A percentile compares a stretch with the other conserved stretches of the same genome.
These are phyloP conservation scores for Hypericum perforatum DNA, from an alignment of 345 rosid species.

Conservation along the genomic window DNA sequence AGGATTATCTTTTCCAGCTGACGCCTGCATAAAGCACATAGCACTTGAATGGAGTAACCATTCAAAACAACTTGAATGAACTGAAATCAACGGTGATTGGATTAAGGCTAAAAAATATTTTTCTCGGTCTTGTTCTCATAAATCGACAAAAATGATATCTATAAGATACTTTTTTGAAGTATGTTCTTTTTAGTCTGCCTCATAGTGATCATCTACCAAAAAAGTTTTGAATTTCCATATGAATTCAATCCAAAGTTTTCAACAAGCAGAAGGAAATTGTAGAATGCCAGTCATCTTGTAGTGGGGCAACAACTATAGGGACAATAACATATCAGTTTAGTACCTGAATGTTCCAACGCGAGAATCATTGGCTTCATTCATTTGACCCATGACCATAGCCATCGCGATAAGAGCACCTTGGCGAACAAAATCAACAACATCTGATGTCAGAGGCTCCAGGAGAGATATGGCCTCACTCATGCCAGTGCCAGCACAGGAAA, in stretches of 20 bases:
- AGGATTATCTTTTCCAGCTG: slow-evolving; percentile 90
- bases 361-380: slow-evolving; percentile 91
- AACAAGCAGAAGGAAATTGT: too few relatives aligned
- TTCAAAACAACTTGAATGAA: too few relatives aligned
- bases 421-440: slow-evolving; percentile 98
- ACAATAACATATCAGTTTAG: background rate
- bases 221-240: too few relatives aligned
- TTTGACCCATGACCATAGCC: slow-evolving; percentile 99
- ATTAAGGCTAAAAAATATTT: background rate
- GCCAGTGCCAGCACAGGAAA: slow-evolving; percentile 99
- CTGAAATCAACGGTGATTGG: too few relatives aligned
- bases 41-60: too few relatives aligned
- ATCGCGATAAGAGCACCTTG: slow-evolving; percentile 99
- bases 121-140: background rate
- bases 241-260: too few relatives aligned
- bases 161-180: too few relatives aligned
- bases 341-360: slow-evolving; percentile 97
- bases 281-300: too few relatives aligned
- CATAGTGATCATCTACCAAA: too few relatives aligned
- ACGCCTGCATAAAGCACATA: slow-evolving; percentile 38
- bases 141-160: background rate
- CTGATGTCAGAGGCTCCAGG: slow-evolving; percentile 93
- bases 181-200: too few relatives aligned
- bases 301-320: background rate
- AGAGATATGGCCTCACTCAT: slow-evolving; percentile 97